phyloP scores from a whole-genome alignment of 495 filamentous ascomycete genomes.

The Trypethelium eluteriae region DNA sequence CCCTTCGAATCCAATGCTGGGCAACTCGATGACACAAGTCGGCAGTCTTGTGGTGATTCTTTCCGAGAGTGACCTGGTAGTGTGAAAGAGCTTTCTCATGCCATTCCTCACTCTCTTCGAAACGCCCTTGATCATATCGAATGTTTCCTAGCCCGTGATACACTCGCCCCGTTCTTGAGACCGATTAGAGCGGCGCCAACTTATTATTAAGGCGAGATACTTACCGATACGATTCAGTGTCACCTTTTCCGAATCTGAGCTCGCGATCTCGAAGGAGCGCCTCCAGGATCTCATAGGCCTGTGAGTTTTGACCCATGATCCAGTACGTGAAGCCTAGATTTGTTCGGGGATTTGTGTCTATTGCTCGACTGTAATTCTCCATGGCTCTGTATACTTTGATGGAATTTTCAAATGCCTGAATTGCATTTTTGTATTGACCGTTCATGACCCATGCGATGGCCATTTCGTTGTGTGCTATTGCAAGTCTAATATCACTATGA shows the following conservation, averaged over 20 bases:
- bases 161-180: not conserved
- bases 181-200: not conserved
- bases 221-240: not conserved
- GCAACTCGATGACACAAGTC: not conserved
- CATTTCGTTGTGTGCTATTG: not conserved
- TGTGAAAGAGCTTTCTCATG: not conserved
- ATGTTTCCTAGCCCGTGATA: not conserved
- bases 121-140: not conserved
- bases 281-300: not conserved
- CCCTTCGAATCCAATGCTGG: not conserved
- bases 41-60: not conserved
- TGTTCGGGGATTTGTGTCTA: not conserved
- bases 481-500: not conserved
- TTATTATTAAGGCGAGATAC: not conserved
- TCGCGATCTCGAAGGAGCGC: not conserved
- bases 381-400: not conserved
- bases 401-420: not conserved
- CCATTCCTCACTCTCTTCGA: not conserved
- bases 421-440: not conserved
- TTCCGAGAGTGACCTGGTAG: not conserved
- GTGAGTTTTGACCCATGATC: not conserved
- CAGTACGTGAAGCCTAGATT: not conserved
- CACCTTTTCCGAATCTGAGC: not conserved
- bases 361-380: not conserved
- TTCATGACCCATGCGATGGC: not conserved